Percentiles rank a stretch among this genome's conserved stretches.
These are phyloP conservation scores for Fraxinus americana DNA, from an alignment of 257 asterid genomes.

Conservation along the genomic window DNA sequence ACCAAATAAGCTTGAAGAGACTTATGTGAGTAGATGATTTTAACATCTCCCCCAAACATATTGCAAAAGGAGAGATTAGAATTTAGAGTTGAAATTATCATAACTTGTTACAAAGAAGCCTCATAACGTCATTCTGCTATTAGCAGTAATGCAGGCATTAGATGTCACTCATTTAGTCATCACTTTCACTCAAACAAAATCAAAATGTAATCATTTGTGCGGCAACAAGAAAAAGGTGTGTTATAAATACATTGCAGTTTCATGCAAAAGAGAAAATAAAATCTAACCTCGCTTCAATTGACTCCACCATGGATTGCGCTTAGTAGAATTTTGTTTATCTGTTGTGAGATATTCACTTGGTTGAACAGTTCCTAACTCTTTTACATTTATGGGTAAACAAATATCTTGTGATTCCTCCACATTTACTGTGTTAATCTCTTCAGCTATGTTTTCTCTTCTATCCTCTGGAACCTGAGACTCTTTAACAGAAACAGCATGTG, in stretches of 20 bases:
- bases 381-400: constrained; percentile 25
- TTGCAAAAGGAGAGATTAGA: not conserved
- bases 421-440: constrained; percentile 28
- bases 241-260: not conserved
- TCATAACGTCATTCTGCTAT: not conserved
- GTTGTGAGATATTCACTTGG: constrained; percentile 30
- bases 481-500: constrained; percentile 40
- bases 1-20: not conserved
- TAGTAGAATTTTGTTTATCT: constrained; percentile 27
- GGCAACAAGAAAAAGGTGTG: not conserved
- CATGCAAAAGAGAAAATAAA: constrained; percentile 22
- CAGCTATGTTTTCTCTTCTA: constrained; percentile 31
- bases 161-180: not conserved
- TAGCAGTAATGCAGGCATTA: not conserved
- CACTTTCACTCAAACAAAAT: not conserved
- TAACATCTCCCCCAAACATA: not conserved
- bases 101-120: not conserved
- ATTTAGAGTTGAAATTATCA: not conserved
- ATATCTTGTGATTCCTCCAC: constrained; percentile 39
- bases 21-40: not conserved
- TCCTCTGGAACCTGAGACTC: constrained; percentile 35
- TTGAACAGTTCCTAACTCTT: constrained; percentile 20
- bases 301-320: constrained; percentile 24
- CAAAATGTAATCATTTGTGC: not conserved
- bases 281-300: constrained; percentile 44